Conservation (phyloP, 495 filamentous ascomycete genomes). For the Aspergillus panamensis region DNA sequence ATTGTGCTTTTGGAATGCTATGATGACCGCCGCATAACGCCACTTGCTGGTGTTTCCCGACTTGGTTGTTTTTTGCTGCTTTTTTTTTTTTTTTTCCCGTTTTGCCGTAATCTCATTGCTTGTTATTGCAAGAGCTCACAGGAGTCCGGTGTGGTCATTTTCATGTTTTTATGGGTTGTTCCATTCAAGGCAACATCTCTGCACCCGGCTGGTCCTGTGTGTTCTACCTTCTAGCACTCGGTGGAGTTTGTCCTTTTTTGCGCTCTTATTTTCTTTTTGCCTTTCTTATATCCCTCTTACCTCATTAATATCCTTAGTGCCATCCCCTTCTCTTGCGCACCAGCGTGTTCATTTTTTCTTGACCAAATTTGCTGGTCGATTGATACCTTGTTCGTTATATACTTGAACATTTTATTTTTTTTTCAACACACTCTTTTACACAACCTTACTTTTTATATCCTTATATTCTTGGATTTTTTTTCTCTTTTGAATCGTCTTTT, state of each 20-base stretch:
- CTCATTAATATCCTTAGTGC: constrained; percentile 27
- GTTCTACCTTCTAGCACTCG: constrained; percentile 45
- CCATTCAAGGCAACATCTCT: constrained; percentile 35
- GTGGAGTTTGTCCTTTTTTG: constrained; percentile 37
- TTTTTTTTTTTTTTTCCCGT: constrained; percentile 26
- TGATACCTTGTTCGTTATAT: constrained; percentile 33
- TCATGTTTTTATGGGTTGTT: constrained; percentile 40
- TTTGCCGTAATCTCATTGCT: constrained; percentile 19
- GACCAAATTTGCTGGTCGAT: constrained; percentile 24
- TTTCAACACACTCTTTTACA: constrained; percentile 22
- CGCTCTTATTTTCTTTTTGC: constrained; percentile 8
- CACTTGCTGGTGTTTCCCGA: constrained; percentile 38
- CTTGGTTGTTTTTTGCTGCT: constrained; percentile 25
- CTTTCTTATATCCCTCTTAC: constrained; percentile 22
- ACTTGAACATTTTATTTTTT: constrained; percentile 11
- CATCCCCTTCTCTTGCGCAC: constrained; percentile 25
- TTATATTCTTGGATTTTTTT: constrained; percentile 15
- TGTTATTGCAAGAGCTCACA: constrained; percentile 39
- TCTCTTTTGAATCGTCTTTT: neutral
- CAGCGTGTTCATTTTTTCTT: constrained; percentile 23
- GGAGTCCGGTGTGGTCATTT: constrained; percentile 48
- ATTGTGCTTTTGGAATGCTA: constrained; percentile 32
- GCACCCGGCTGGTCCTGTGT: constrained; percentile 54
- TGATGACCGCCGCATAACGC: constrained; percentile 37
- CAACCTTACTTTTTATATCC: constrained; percentile 14